Conservation (phyloP, 176 grass and related monocot species). For the Chloris gayana region DNA sequence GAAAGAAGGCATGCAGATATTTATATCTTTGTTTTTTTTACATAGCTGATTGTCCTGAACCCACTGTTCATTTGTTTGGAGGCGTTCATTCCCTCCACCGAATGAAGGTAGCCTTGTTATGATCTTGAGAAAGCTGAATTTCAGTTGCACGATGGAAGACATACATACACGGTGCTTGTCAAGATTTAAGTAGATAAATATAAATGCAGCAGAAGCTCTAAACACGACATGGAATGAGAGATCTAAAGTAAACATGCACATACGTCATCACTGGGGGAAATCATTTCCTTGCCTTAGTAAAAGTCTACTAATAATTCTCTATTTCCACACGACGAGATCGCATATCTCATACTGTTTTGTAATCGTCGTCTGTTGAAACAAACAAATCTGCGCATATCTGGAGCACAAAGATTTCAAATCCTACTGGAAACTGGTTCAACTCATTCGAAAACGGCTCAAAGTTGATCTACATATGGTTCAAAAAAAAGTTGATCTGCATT, state of each 20-base stretch:
- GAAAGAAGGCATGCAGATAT: background rate
- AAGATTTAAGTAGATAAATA: background rate
- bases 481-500: no score
- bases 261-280: background rate
- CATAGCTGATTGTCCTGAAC: background rate
- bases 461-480: background rate
- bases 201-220: background rate
- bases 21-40: background rate
- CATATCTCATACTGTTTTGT: background rate
- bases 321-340: background rate
- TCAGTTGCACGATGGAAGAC: background rate
- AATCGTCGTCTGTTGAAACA: no score
- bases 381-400: background rate
- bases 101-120: background rate
- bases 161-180: background rate
- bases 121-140: background rate
- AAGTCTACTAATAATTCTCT: background rate
- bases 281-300: background rate
- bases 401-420: background rate
- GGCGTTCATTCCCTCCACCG: background rate
- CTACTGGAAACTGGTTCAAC: background rate
- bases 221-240: background rate
- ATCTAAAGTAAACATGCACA: background rate
- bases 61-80: background rate
- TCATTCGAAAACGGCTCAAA: background rate